Evolutionary conservation across 345 rosid genomes (phyloP), one percentile per base, ranked within the genome.

Genomic region (Populus simonii): DNA sequence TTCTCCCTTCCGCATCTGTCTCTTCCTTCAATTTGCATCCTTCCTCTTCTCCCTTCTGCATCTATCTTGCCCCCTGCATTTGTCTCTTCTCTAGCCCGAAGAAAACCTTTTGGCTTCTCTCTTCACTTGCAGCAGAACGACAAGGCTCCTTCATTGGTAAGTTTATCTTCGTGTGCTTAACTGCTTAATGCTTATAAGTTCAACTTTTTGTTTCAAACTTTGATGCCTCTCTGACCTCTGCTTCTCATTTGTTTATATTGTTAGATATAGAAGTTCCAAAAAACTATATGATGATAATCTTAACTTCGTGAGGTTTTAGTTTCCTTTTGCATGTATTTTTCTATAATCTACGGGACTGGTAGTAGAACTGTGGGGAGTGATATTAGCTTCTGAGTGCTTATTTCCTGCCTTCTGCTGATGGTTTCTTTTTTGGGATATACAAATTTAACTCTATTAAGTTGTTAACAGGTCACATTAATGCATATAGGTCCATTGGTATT

Each of bases 401-500:
- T 74, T 31, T 76, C 57, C 49, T 16, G 57, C 3, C 7, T 55
- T 57, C 66, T 72, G 18, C 71, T 41, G 62, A 68, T 68, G 61
- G 61, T 76, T 79, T 59, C 77, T 71, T 79, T 75, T 68, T 85
- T 77, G 83, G 79, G 78, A 67, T 80, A 47, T 78, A 66, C 76
- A 84, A 68, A 76, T 81, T 38, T 77, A 87, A 75, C 76, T 85
- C 81, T 77, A 75, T 82, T 76, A 80, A 87, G 82, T 74, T 87
- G 84, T 89, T 87, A 90, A 89, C 91, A 83, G 91, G 89, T 89
- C 76, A 87, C 83, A 85, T 80, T 84, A 88, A 83, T 86, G 89
- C 91, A 87, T 86, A 85, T 93, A 88, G 90, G 91, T 88, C 84
- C 87, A 78, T 86, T 88, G 86, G 84, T 85, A 89, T 86, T 85